Base-by-base conservation (phyloP, 164 flowering plant species). In the Euptelea pleiosperma region DNA sequence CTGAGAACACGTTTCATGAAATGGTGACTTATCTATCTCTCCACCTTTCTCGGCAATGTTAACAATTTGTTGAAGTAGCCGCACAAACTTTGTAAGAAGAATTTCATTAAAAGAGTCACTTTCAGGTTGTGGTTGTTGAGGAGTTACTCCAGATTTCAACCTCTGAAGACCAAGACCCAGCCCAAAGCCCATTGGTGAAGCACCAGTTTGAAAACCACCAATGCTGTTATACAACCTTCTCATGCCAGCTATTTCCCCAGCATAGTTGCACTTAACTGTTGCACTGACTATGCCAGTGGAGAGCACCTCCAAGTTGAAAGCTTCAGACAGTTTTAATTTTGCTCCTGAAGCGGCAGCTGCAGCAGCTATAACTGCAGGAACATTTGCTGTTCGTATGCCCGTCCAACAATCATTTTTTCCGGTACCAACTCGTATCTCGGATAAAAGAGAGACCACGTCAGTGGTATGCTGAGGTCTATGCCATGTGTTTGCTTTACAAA, bases 321-420 rank as follows among this genome's bases (percentile, higher is more conserved):
- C 84, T 55, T 84, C 98, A 1, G 75, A 72, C 66, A 78, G 57
- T 55, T 82, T 82, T 48, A 88, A 66, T 69, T 79, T 85, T 61
- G 85, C 89, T 45, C 99, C 99, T 35, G 99, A 88, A 44, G 99
- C 96, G 34, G 99, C 99, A 34, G 90, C 99, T 16, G 99, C 99
- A 15, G 98, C 97, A 65, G 90, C 85, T 81, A 91, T 80, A 55
- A 94, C 99, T 52, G 99, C 96, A 58, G 99, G 99, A 66, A 94
- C 77, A 75, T 89, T 94, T 72, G 96, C 93, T 25, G 94, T 80
- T 61, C 81, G 75, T 69, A 78, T 77, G 59, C 91, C 99, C 33
- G 73, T 71, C 96, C 96, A 91, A 68, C 77, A 71, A 61, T 91
- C 98, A 79, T 72, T 87, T 74, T 87, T 91, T 21, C 90, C 89